Evolutionary conservation across 2,329 filamentous ascomycete genomes (phyloP), one percentile per base, ranked within the genome.

Genomic region (Blumeriella jaapii): DNA sequence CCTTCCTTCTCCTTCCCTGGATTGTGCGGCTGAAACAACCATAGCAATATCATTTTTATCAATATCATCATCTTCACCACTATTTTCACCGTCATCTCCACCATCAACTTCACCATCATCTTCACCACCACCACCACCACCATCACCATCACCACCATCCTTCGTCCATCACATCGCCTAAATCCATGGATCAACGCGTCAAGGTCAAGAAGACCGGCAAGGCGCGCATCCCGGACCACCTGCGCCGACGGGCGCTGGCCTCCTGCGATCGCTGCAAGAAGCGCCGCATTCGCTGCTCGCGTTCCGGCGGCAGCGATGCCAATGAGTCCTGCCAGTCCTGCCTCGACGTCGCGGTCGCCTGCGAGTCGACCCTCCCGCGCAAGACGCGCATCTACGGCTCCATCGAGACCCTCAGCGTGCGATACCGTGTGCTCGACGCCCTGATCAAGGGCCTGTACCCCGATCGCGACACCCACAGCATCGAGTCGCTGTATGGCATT

Each of bases 341-440:
- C 41, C 45, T 55, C 31, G 50, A 59, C 30, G 55, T 53, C 15
- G 57, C 56, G 6, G 57, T 61, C 16, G 46, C 50, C 20, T 64
- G 61, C 46, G 58, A 63, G 42, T 61, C 56, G 6, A 63, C 60
- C 8, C 48, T 63, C 22, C 61, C 62, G 5, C 56, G 62, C 15
- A 64, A 64, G 42, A 60, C 61, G 24, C 50, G 62, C 20, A 60
- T 64, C 8, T 64, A 64, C 36, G 62, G 62, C 11, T 63, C 61
- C 38, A 58, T 63, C 5, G 62, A 64, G 40, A 62, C 60, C n/a
- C 48, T 64, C 27, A 62, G 60, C 30, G 49, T 59, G 18, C 53
- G 61, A 17, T 64, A 61, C 40, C 52, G 62, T 27, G 59, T 61
- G 2, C 52, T 64, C 8, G 60, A 64, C 42, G 54, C 59, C 11